A percentile compares a stretch with the other conserved stretches of the same genome.
These are phyloP conservation scores for Corylus heterophylla DNA, from an alignment of 306 rosid genomes.

Conservation along the genomic window DNA sequence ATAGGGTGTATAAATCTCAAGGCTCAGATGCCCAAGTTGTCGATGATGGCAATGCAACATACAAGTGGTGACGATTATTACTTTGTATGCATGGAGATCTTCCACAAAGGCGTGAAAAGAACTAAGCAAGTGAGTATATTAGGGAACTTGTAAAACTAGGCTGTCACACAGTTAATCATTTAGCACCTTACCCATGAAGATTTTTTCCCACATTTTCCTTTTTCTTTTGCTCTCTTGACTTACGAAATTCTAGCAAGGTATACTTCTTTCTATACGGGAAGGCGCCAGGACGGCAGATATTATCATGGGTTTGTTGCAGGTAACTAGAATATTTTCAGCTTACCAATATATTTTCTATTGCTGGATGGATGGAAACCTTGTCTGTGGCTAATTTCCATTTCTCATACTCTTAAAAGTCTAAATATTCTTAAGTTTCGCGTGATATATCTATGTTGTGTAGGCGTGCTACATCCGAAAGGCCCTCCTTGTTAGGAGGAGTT, in stretches of 20 bases:
- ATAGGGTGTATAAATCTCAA: conserved; percentile 71
- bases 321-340: conserved; percentile 11
- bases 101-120: conserved; percentile 39
- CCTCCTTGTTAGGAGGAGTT: conserved; percentile 34
- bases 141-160: conserved; percentile 7
- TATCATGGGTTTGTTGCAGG: conserved; percentile 80
- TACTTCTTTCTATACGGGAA: conserved; percentile 78
- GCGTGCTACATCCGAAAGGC: conserved; percentile 66
- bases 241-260: conserved; percentile 44
- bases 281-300: conserved; percentile 56
- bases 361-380: not conserved
- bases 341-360: conserved; percentile 1
- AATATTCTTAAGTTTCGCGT: too few species aligned
- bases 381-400: not conserved
- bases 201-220: conserved; percentile 17
- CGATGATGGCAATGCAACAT: conserved; percentile 59
- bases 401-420: too few species aligned
- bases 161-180: not conserved
- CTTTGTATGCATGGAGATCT: conserved; percentile 63
- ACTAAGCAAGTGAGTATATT: conserved; percentile 46
- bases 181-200: not conserved
- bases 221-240: conserved; percentile 5
- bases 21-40: conserved; percentile 59
- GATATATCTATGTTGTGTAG: conserved; percentile 31
- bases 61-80: conserved; percentile 52